Percentiles rank a stretch among this genome's conserved stretches.
Conservation (phyloP, 805 yeast species). For the Wickerhamomyces rabaulensis region DNA sequence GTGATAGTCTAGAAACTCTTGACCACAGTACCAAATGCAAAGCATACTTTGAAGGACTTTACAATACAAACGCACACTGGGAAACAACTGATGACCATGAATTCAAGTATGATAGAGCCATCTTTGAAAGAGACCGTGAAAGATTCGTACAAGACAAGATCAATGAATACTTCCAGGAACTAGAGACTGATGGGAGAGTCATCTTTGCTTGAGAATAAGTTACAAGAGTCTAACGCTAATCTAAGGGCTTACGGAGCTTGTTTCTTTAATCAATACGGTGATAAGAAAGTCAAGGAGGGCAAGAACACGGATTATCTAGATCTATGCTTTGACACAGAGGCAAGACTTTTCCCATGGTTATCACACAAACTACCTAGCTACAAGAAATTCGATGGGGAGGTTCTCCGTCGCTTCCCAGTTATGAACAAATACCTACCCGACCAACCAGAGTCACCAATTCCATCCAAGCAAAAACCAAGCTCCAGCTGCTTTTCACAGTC, state of each 20-base stretch:
- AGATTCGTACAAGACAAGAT: too few species aligned
- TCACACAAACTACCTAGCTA: conserved; percentile 29
- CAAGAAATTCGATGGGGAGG: conserved; percentile 34
- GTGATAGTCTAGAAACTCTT: too few species aligned
- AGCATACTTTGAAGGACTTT: too few species aligned
- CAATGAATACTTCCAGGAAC: too few species aligned
- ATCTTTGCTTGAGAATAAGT: conserved; percentile 21
- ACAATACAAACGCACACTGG: too few species aligned
- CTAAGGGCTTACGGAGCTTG: conserved; percentile 26
- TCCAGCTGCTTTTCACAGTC: conserved; percentile 23
- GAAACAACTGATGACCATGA: too few species aligned
- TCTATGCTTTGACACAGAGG: conserved; percentile 30
- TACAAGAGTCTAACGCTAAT: conserved; percentile 21
- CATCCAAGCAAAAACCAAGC: conserved; percentile 1
- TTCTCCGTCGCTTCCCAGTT: conserved; percentile 10
- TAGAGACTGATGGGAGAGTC: too few species aligned
- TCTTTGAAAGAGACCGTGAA: too few species aligned
- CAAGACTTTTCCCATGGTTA: conserved; percentile 36
- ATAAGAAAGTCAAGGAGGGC: conserved; percentile 1
- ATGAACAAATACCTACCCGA: conserved; percentile 9
- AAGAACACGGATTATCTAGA: conserved; percentile 1
- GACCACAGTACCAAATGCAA: too few species aligned
- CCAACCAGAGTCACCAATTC: neutral
- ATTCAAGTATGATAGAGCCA: too few species aligned
- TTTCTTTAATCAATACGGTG: conserved; percentile 18